Percentiles rank a stretch among this genome's conserved stretches.
phyloP scores from a whole-genome alignment of 2,329 filamentous ascomycete species.

The Neopestalotiopsis sp. region DNA sequence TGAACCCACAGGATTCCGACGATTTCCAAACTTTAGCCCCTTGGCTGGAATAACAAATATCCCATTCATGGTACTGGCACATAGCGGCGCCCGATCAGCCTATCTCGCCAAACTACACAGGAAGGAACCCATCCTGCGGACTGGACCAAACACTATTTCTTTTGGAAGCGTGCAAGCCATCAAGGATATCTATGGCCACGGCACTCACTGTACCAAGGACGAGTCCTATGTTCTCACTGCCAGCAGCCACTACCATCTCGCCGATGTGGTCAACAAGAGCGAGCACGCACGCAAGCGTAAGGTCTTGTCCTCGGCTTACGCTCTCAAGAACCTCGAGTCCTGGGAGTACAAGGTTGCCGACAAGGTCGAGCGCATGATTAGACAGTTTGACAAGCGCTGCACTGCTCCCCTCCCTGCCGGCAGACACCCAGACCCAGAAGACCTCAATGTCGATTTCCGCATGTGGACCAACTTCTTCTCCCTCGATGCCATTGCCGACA shows the following conservation, averaged over 20 bases:
- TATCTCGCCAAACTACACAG: constrained; percentile 50
- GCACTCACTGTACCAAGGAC: constrained; percentile 55
- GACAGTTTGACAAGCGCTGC: constrained; percentile 46
- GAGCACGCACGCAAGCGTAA: constrained; percentile 58
- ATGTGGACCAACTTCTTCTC: constrained; percentile 61
- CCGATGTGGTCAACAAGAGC: constrained; percentile 55
- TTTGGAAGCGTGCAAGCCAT: constrained; percentile 47
- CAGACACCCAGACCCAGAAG: constrained; percentile 34
- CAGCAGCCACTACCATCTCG: constrained; percentile 55
- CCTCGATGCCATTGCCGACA: constrained; percentile 61
- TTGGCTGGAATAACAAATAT: constrained; percentile 51
- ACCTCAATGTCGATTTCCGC: constrained; percentile 55
- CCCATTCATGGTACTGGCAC: constrained; percentile 51
- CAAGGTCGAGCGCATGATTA: constrained; percentile 50
- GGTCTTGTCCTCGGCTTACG: constrained; percentile 55
- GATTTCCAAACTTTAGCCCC: constrained; percentile 47
- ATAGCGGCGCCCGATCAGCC: constrained; percentile 46
- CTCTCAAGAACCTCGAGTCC: constrained; percentile 56
- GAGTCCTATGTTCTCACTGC: constrained; percentile 48
- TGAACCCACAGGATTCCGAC: constrained; percentile 42
- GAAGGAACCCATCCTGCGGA: constrained; percentile 48
- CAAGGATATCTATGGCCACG: constrained; percentile 57
- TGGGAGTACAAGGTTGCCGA: constrained; percentile 62
- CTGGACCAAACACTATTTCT: constrained; percentile 49
- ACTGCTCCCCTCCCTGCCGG: constrained; percentile 40